Percentiles rank a stretch among this genome's conserved stretches.
These are phyloP conservation scores for Chenopodium album DNA, from an alignment of 148 eudicot genomes.

Conservation along the genomic window DNA sequence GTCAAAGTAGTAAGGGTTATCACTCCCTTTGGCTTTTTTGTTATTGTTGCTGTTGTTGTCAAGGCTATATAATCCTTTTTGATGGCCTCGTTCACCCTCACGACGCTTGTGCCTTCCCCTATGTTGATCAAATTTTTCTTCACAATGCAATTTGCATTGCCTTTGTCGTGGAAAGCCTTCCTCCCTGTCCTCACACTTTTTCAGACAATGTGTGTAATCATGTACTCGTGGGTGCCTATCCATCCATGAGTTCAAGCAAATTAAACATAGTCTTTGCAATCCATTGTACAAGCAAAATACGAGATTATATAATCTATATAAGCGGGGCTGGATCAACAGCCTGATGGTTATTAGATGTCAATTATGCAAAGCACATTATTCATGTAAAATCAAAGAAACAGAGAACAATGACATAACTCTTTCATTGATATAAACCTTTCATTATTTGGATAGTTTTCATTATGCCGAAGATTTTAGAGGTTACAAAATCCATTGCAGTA, in stretches of 20 bases:
- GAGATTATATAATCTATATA: not conserved
- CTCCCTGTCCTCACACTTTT: conserved; percentile 22
- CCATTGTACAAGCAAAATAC: too few relatives aligned
- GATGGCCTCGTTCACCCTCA: not conserved
- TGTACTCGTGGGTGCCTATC: conserved; percentile 8
- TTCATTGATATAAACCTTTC: too few relatives aligned
- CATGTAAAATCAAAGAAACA: too few relatives aligned
- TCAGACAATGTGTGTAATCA: conserved; percentile 11
- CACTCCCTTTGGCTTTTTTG: not conserved
- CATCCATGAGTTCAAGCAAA: not conserved
- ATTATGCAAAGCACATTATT: too few relatives aligned
- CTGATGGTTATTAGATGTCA: not conserved
- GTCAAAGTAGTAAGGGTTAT: conserved; percentile 29
- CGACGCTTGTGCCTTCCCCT: not conserved
- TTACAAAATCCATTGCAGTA: too few relatives aligned
- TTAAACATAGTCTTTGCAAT: not conserved
- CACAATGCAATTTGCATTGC: conserved; percentile 31
- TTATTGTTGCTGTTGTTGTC: not conserved
- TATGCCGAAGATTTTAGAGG: too few relatives aligned
- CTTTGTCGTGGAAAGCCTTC: conserved; percentile 36
- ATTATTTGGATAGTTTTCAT: too few relatives aligned
- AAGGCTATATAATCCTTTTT: not conserved
- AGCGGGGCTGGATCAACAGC: not conserved
- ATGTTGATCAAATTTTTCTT: conserved; percentile 9
- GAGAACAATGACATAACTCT: not conserved